Evolutionary conservation across 225 moss, liverwort and hornwort species (phyloP).

Genomic region (Marchantia paleacea): DNA sequence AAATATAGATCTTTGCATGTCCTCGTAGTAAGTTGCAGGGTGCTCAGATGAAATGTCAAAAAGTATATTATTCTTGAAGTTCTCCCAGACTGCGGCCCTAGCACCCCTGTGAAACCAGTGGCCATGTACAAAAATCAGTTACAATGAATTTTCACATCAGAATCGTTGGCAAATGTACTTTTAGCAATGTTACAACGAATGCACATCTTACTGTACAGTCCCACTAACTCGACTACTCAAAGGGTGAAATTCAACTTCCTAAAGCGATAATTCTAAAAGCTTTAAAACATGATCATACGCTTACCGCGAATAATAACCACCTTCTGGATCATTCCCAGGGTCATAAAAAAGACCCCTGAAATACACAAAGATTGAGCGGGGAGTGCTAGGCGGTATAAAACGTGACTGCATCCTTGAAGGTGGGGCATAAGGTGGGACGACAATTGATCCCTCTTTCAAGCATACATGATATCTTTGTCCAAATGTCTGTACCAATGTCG

Average conservation of each 20-base stretch:
- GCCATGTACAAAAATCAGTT: not conserved
- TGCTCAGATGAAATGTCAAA: constrained; percentile 92
- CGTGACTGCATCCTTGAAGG: constrained; percentile 90
- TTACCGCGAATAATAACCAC: constrained; percentile 94
- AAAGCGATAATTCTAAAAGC: not conserved
- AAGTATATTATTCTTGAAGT: constrained; percentile 88
- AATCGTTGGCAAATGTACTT: too few species aligned
- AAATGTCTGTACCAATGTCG: constrained; percentile 91
- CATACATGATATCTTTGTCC: constrained; percentile 93
- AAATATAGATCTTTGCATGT: constrained; percentile 93
- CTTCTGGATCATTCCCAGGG: constrained; percentile 93
- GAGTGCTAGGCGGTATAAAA: constrained; percentile 70
- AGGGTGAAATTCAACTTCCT: not conserved
- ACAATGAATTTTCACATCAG: not conserved
- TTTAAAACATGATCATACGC: not conserved
- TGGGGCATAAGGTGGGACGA: constrained; percentile 92
- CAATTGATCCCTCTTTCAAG: constrained; percentile 90
- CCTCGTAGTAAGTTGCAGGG: constrained; percentile 93
- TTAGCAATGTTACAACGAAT: not conserved
- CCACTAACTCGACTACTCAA: not conserved
- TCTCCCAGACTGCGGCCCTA: constrained; percentile 95
- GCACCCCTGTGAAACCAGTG: constrained; percentile 54
- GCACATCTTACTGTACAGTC: not conserved
- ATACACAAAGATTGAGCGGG: constrained; percentile 92
- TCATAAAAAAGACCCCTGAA: constrained; percentile 97